A percentile compares a stretch with the other conserved stretches of the same genome.
Conservation (phyloP, 257 asterid species). For the Scutellaria minor region DNA sequence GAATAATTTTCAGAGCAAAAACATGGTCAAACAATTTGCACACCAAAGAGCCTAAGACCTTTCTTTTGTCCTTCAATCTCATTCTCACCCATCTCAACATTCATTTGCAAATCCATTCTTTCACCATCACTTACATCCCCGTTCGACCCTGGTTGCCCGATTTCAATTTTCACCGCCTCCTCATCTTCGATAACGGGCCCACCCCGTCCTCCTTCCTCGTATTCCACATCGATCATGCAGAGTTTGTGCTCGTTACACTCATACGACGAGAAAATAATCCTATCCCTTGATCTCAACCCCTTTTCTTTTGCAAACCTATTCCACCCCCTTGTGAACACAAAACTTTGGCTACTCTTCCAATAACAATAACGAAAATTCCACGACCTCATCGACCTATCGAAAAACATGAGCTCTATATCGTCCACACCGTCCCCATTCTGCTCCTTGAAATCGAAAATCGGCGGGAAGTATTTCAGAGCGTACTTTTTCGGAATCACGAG, state of each 20-base stretch:
- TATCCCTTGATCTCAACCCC: slow-evolving; percentile 52
- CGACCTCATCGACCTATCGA: slow-evolving; percentile 48
- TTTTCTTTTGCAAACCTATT: slow-evolving; percentile 57
- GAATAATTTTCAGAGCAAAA: not conserved
- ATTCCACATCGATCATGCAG: slow-evolving; percentile 51
- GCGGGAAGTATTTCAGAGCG: slow-evolving; percentile 52
- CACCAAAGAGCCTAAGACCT: slow-evolving; percentile 47
- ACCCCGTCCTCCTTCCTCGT: slow-evolving; percentile 18
- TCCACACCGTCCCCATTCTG: slow-evolving; percentile 16
- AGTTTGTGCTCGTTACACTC: slow-evolving; percentile 37
- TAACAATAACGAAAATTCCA: slow-evolving; percentile 77
- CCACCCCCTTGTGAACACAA: slow-evolving; percentile 76
- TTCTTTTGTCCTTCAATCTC: slow-evolving; percentile 1
- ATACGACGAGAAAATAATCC: slow-evolving; percentile 47
- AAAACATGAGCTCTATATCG: slow-evolving; percentile 51
- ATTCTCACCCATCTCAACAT: not conserved
- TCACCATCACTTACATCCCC: slow-evolving; percentile 1
- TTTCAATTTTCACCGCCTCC: not conserved
- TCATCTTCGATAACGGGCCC: not conserved
- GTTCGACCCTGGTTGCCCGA: not conserved
- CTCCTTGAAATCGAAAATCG: slow-evolving; percentile 24
- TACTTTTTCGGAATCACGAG: slow-evolving; percentile 67
- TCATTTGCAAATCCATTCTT: not conserved
- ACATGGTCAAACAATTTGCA: slow-evolving; percentile 29
- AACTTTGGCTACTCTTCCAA: slow-evolving; percentile 83